Conservation (phyloP, 2,329 filamentous ascomycete genomes). For the Fusarium buharicum region DNA sequence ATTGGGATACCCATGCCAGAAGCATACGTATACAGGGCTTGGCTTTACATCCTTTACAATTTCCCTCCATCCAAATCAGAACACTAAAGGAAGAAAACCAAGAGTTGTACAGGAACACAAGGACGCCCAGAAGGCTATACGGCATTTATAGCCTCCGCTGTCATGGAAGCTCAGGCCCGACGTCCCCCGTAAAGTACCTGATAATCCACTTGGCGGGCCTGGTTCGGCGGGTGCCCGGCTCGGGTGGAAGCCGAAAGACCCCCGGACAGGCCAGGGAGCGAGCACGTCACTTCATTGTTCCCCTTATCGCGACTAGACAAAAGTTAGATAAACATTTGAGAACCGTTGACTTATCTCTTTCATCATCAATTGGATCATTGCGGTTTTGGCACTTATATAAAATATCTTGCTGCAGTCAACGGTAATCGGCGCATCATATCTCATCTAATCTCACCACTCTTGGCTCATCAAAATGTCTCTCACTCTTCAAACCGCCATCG, state of each 20-base stretch:
- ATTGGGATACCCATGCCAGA: too few relatives aligned
- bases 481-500: constrained; percentile 63
- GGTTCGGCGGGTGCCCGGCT: constrained; percentile 38
- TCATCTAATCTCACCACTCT: not conserved
- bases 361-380: not conserved
- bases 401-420: too few relatives aligned
- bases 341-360: constrained; percentile 1
- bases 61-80: not conserved
- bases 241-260: constrained; percentile 40
- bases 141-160: not conserved
- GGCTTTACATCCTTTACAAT: not conserved
- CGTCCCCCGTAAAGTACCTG: constrained; percentile 24
- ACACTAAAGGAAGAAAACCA: too few relatives aligned
- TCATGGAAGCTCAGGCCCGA: not conserved
- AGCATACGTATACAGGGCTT: too few relatives aligned
- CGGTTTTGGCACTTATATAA: not conserved
- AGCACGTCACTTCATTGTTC: constrained; percentile 42
- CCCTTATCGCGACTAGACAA: constrained; percentile 9
- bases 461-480: constrained; percentile 47
- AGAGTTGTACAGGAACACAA: too few relatives aligned
- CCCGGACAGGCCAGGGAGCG: constrained; percentile 36
- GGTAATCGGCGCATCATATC: too few relatives aligned
- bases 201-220: constrained; percentile 29
- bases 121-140: not conserved
- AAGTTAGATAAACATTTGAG: constrained; percentile 10